Percentiles rank a stretch among this genome's conserved stretches.
Conservation (phyloP, 2,329 filamentous ascomycete genomes). For the Ophiosphaerella herpotricha region DNA sequence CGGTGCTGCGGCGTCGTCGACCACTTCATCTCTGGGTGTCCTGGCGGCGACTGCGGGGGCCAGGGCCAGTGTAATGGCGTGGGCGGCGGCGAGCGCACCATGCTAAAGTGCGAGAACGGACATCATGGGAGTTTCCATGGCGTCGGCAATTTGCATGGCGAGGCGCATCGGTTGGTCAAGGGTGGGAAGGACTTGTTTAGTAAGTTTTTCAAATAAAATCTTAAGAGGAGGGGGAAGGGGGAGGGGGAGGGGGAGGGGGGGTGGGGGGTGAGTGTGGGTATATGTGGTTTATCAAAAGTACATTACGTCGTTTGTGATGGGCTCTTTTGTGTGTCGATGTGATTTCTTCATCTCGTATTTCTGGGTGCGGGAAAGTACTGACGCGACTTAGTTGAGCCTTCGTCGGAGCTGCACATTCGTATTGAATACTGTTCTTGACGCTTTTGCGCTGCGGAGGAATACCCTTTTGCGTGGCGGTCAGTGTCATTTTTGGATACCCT, state of each 20-base stretch:
- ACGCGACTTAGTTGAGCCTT: neutral
- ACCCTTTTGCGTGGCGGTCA: neutral
- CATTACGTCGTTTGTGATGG: too few species aligned
- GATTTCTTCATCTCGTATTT: too few species aligned
- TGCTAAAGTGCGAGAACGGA: constrained; percentile 12
- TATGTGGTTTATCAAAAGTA: neutral
- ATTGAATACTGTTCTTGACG: neutral
- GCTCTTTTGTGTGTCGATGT: too few species aligned
- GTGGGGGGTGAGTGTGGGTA: neutral
- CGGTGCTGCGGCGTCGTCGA: constrained; percentile 38
- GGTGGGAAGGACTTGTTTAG: constrained; percentile 29
- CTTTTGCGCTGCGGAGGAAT: neutral
- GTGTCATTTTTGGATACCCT: too few species aligned
- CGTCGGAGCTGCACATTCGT: constrained; percentile 3
- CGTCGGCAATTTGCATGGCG: neutral
- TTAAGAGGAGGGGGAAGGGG: neutral
- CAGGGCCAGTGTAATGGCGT: constrained; percentile 26
- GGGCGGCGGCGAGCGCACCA: constrained; percentile 19
- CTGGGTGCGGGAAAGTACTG: neutral
- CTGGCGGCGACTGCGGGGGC: constrained; percentile 31
- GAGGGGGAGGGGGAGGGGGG: neutral
- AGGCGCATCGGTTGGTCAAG: constrained; percentile 17
- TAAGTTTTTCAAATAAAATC: constrained; percentile 30
- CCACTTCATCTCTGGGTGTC: constrained; percentile 38
- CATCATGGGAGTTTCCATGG: constrained; percentile 11